phyloP scores from a whole-genome alignment of 306 rosid species.

The Prunus dulcis region DNA sequence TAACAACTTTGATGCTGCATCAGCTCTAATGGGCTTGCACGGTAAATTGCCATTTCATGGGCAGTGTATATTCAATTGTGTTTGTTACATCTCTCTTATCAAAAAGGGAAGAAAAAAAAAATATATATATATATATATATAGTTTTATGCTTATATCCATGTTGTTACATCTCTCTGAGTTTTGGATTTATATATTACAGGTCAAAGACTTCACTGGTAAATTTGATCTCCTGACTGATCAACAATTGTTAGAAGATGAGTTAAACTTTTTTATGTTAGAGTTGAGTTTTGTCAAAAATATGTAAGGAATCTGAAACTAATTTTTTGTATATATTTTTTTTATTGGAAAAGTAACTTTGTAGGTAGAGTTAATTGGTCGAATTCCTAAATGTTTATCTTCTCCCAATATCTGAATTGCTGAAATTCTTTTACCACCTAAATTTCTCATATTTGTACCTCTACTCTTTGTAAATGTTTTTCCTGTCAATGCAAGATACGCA shows the following conservation, averaged over 20 bases:
- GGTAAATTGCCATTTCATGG: slow-evolving; percentile 4
- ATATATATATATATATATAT: fast-evolving
- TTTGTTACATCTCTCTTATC: background rate
- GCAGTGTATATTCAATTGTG: background rate
- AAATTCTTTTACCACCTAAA: background rate
- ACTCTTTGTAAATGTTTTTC: background rate
- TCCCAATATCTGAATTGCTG: background rate
- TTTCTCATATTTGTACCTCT: background rate
- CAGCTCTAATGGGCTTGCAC: background rate
- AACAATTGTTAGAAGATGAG: background rate
- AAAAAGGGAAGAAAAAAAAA: too few relatives aligned
- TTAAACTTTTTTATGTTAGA: slow-evolving; percentile 11
- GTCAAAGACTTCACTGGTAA: background rate
- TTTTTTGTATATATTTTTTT: background rate
- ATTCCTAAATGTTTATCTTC: background rate
- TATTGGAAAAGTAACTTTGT: background rate
- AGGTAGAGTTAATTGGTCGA: background rate
- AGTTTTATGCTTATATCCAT: background rate
- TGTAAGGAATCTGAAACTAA: slow-evolving; percentile 11
- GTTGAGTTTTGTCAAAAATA: slow-evolving; percentile 12
- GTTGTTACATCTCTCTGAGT: slow-evolving; percentile 1
- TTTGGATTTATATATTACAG: slow-evolving; percentile 1
- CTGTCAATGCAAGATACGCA: background rate
- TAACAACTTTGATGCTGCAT: slow-evolving; percentile 4
- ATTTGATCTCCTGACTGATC: slow-evolving; percentile 5